phyloP scores from a whole-genome alignment of 2,329 filamentous ascomycete species.

The Neonectria coccinea region DNA sequence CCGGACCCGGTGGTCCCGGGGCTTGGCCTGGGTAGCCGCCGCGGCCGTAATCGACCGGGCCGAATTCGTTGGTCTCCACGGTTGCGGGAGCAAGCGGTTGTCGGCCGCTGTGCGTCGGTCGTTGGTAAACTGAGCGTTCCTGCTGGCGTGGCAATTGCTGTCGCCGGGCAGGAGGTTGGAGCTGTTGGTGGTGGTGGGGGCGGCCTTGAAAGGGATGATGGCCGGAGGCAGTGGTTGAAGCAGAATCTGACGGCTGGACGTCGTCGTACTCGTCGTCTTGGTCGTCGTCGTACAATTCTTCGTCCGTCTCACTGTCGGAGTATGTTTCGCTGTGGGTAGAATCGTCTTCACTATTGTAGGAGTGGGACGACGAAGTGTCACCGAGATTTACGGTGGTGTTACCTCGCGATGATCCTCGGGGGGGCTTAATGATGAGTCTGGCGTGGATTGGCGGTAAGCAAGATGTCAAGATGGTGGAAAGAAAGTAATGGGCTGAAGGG shows the following conservation, averaged over 20 bases:
- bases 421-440: constrained; percentile 39
- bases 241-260: constrained; percentile 69
- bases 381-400: constrained; percentile 38
- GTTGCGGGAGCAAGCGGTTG: constrained; percentile 62
- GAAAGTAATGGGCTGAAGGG: constrained; percentile 16
- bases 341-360: constrained; percentile 56
- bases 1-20: constrained; percentile 23
- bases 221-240: constrained; percentile 54
- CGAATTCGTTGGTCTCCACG: constrained; percentile 75
- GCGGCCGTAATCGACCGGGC: constrained; percentile 55
- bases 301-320: constrained; percentile 45
- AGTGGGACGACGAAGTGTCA: constrained; percentile 48
- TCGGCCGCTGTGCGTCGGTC: constrained; percentile 38
- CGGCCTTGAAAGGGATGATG: constrained; percentile 35
- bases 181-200: constrained; percentile 54
- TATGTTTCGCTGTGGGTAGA: constrained; percentile 50
- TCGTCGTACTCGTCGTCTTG: constrained; percentile 57
- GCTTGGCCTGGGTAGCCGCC: constrained; percentile 41
- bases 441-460: constrained; percentile 15
- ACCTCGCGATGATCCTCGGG: constrained; percentile 39
- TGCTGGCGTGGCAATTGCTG: constrained; percentile 50
- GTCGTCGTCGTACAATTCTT: constrained; percentile 55
- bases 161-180: constrained; percentile 45
- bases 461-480: constrained; percentile 29
- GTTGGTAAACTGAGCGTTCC: constrained; percentile 40